Base-by-base conservation (phyloP, 2,329 filamentous ascomycete species). In the Phaeosphaeriaceae sp. region DNA sequence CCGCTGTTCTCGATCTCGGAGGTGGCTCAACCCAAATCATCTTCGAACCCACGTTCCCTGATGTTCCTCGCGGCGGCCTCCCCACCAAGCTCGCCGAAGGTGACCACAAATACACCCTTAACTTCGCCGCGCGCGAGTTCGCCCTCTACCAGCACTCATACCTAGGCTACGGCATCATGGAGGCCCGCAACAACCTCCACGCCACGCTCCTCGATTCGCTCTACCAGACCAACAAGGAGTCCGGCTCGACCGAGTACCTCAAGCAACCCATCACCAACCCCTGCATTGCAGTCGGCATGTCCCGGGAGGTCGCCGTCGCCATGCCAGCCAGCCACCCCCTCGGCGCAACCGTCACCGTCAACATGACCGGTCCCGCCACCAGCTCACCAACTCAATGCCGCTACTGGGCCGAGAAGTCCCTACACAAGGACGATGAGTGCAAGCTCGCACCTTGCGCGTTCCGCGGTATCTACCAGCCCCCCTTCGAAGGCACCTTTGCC, bases 1-100 rank as follows among this genome's bases (percentile, higher is more conserved):
- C 95, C 42, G 95, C 95, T 51, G 88, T 97, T 58, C 97, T 99
- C 73, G 95, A 99, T 76, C 89, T 99, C 49, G 95, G 95, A 63
- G 95, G 95, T 71, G 95, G 95, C 53, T 97, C 93, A 21, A 99
- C 96, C 15, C 95, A 99, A 82, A 97, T 99, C 74, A 96, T 99
- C 67, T 99, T 98, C 79, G 89, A 99, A 83, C 96, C 96, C 21
- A 96, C 90, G 51, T 99, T 97, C 81, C 90, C 91, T 76, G 85
- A 86, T 54, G 85, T 86, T 56, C 79, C 86, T 54, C 82, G 85
- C 50, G 91, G 91, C 61, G 93, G 93, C 58, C 91, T 97, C 84
- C 93, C 93, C 0, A 89, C 92, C 75, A 90, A 89, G 76, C 85
- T 99, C 71, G 86, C 89, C 19, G 90, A 93, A 45, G 95, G 95